Conservation (phyloP, 1,139 yeast species). For the Kurtzmaniella natalensis region DNA sequence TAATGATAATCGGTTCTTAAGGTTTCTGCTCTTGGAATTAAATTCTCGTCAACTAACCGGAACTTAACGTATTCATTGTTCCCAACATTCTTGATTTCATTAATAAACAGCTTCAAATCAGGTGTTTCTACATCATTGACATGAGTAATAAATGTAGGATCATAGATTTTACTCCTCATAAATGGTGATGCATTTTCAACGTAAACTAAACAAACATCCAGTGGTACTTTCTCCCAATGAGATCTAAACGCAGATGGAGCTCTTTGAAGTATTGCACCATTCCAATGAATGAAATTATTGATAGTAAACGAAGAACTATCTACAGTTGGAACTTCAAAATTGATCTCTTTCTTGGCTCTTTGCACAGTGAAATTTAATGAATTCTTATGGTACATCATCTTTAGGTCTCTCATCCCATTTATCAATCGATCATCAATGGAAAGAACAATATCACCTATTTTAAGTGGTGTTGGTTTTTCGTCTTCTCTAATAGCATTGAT, state of each 20-base stretch:
- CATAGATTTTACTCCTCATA: constrained; percentile 72
- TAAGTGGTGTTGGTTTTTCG: constrained; percentile 28
- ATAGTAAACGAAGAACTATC: constrained; percentile 57
- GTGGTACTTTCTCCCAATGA: constrained; percentile 73
- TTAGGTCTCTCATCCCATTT: constrained; percentile 63
- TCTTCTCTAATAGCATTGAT: constrained; percentile 47
- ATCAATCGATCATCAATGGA: constrained; percentile 64
- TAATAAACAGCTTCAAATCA: constrained; percentile 60
- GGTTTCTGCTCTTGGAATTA: constrained; percentile 82
- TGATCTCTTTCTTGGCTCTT: constrained; percentile 47
- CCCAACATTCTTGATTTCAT: constrained; percentile 60
- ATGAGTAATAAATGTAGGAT: constrained; percentile 84
- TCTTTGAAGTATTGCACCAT: constrained; percentile 65
- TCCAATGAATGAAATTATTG: constrained; percentile 68
- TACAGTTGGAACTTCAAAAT: constrained; percentile 59
- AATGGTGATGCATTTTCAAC: constrained; percentile 83
- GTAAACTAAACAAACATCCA: constrained; percentile 73
- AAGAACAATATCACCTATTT: constrained; percentile 68
- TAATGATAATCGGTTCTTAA: constrained; percentile 87
- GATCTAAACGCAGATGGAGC: constrained; percentile 56
- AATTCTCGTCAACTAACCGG: constrained; percentile 76
- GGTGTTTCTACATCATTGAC: constrained; percentile 75
- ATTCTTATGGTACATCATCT: constrained; percentile 46
- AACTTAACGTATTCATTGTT: constrained; percentile 80
- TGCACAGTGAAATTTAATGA: constrained; percentile 57